Conservation (phyloP, 2,329 filamentous ascomycete species). For the Alternaria angustiovoidea region DNA sequence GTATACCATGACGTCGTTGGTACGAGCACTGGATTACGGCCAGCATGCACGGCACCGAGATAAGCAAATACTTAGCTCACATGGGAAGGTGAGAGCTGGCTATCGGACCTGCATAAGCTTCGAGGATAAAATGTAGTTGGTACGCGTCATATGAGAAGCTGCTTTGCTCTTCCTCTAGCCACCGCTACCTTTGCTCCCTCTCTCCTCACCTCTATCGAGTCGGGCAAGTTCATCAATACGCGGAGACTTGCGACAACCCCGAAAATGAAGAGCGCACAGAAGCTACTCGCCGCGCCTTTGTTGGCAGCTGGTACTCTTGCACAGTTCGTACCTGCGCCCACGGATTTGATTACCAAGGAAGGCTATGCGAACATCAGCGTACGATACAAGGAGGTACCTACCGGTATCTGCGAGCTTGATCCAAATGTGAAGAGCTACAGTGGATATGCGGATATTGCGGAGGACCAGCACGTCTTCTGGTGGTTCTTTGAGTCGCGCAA, state of each 20-base stretch:
- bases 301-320: conserved; percentile 31
- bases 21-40: conserved; percentile 10
- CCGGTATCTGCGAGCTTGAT: conserved; percentile 65
- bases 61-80: conserved; percentile 13
- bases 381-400: conserved; percentile 65
- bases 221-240: not conserved
- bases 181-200: not conserved
- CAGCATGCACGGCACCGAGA: not conserved
- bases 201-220: not conserved
- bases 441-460: conserved; percentile 63
- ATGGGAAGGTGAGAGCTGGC: conserved; percentile 11
- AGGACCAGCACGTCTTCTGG: conserved; percentile 64
- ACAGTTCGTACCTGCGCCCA: conserved; percentile 58
- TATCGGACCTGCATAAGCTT: conserved; percentile 6
- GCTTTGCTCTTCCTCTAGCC: not conserved
- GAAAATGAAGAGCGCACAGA: conserved; percentile 20
- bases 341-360: conserved; percentile 53
- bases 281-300: conserved; percentile 24
- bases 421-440: conserved; percentile 65
- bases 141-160: not conserved
- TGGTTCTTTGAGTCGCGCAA: conserved; percentile 65
- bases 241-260: not conserved
- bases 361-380: conserved; percentile 61
- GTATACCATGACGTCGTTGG: conserved; percentile 10
- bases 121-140: conserved; percentile 2